A percentile compares a stretch with the other conserved stretches of the same genome.
These are phyloP conservation scores for Chaetomium sp. DNA, from an alignment of 2,329 filamentous ascomycete species.

Conservation along the genomic window DNA sequence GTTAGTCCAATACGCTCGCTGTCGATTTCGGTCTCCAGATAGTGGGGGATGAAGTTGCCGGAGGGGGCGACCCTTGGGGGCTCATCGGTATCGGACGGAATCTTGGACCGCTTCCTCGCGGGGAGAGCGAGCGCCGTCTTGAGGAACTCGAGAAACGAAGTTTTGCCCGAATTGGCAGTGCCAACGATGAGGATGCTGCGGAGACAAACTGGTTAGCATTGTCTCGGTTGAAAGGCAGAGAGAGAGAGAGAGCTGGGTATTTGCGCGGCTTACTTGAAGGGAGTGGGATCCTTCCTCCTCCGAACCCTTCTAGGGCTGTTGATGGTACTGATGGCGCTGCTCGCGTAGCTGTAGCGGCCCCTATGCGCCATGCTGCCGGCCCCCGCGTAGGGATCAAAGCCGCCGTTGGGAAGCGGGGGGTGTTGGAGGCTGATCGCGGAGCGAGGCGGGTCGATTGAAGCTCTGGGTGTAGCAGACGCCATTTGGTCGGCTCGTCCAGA, in stretches of 20 bases:
- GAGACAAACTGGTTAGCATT: conserved; percentile 1
- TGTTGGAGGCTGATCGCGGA: conserved; percentile 41
- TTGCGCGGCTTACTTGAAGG: conserved; percentile 79
- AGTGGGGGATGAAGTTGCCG: conserved; percentile 78
- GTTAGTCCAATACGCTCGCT: conserved; percentile 86
- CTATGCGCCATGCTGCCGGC: conserved; percentile 96
- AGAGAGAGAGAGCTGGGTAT: neutral
- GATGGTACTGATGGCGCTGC: conserved; percentile 81
- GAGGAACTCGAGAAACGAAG: conserved; percentile 93
- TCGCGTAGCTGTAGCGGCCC: conserved; percentile 92
- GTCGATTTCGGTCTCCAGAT: conserved; percentile 91
- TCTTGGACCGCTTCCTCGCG: conserved; percentile 63
- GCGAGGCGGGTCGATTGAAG: conserved; percentile 48
- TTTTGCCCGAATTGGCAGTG: conserved; percentile 83
- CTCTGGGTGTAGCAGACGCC: conserved; percentile 32
- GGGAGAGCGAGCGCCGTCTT: conserved; percentile 78
- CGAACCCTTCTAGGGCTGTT: conserved; percentile 89
- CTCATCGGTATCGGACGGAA: conserved; percentile 51
- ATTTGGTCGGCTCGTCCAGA: conserved; percentile 39
- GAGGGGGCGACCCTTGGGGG: conserved; percentile 45
- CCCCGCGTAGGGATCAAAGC: conserved; percentile 70
- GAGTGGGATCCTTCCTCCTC: conserved; percentile 92
- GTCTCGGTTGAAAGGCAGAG: neutral
- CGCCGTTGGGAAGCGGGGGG: conserved; percentile 55
- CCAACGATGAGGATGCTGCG: conserved; percentile 82